Conservation (phyloP, 139 green algal species). For the Chlorella sp. region DNA sequence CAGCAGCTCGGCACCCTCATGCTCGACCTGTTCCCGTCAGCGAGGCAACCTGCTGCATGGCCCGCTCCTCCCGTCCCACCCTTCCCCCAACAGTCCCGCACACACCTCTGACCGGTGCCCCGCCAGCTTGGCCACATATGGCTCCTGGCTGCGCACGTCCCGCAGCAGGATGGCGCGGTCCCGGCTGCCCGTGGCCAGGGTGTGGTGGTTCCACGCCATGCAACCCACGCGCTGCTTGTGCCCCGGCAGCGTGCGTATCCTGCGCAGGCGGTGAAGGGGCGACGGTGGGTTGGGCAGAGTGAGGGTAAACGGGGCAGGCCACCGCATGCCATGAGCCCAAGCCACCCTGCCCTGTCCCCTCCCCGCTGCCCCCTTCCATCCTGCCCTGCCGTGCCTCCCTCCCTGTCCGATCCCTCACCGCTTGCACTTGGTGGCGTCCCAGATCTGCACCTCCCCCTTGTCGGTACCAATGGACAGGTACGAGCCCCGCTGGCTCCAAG, state of each 20-base stretch:
- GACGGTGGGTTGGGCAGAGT: not conserved
- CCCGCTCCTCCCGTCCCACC: not conserved
- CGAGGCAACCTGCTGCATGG: too few relatives aligned
- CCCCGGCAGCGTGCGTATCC: conserved; percentile 82
- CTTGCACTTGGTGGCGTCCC: conserved; percentile 80
- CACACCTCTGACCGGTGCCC: conserved; percentile 91
- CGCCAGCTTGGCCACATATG: conserved; percentile 69
- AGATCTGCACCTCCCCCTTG: conserved; percentile 87
- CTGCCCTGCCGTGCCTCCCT: not conserved
- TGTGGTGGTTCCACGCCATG: conserved; percentile 89
- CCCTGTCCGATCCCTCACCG: conserved; percentile 18
- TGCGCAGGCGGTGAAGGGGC: not conserved
- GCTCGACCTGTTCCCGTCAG: too few relatives aligned
- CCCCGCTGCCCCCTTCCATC: too few relatives aligned
- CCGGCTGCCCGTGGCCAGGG: conserved; percentile 88
- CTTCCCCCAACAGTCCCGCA: not conserved
- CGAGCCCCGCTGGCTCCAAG: conserved; percentile 89
- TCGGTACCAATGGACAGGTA: conserved; percentile 92
- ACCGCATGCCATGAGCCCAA: too few relatives aligned
- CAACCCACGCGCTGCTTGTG: conserved; percentile 85
- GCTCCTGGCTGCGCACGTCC: conserved; percentile 87
- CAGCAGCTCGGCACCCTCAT: too few relatives aligned
- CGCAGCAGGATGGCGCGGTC: conserved; percentile 92
- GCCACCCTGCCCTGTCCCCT: too few relatives aligned
- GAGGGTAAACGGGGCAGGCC: too few relatives aligned